phyloP scores from a whole-genome alignment of 768 basidiomycete genomes.

The Podaxis rugospora region DNA sequence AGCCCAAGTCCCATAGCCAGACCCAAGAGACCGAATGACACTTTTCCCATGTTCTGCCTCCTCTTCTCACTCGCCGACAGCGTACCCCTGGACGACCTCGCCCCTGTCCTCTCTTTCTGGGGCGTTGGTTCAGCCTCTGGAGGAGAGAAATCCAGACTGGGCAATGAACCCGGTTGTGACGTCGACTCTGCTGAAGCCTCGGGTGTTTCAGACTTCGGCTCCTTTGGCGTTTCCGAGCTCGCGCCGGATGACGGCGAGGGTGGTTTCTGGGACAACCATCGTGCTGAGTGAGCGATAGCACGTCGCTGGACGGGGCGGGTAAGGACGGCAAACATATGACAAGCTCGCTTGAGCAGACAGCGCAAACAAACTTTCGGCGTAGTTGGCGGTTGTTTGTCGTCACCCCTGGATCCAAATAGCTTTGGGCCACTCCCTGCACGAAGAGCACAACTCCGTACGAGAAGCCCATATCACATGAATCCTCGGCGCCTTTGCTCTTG shows the following conservation, averaged over 20 bases:
- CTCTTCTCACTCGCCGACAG: slow-evolving; percentile 76
- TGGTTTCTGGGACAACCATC: slow-evolving; percentile 31
- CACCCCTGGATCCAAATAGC: background rate
- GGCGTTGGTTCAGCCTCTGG: slow-evolving; percentile 36
- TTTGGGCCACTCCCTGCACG: background rate
- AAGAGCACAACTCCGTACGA: background rate
- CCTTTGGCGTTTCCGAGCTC: slow-evolving; percentile 6
- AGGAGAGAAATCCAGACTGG: slow-evolving; percentile 66
- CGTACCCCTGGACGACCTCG: slow-evolving; percentile 71
- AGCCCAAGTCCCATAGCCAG: slow-evolving; percentile 54
- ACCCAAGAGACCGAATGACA: slow-evolving; percentile 49
- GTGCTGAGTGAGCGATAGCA: slow-evolving; percentile 25
- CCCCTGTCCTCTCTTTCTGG: slow-evolving; percentile 57
- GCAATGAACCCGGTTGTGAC: slow-evolving; percentile 24
- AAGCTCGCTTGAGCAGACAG: slow-evolving; percentile 6
- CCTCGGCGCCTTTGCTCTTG: background rate
- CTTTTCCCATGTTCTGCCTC: slow-evolving; percentile 51
- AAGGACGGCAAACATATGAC: slow-evolving; percentile 27
- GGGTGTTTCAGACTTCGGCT: slow-evolving; percentile 19
- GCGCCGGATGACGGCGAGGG: slow-evolving; percentile 15
- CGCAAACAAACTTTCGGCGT: background rate
- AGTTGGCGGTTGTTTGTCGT: slow-evolving; percentile 4
- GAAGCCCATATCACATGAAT: background rate
- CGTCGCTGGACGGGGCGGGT: slow-evolving; percentile 31
- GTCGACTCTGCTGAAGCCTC: slow-evolving; percentile 12